Evolutionary conservation across 116 monocot genomes (phyloP).

Genomic region (Posidonia oceanica): DNA sequence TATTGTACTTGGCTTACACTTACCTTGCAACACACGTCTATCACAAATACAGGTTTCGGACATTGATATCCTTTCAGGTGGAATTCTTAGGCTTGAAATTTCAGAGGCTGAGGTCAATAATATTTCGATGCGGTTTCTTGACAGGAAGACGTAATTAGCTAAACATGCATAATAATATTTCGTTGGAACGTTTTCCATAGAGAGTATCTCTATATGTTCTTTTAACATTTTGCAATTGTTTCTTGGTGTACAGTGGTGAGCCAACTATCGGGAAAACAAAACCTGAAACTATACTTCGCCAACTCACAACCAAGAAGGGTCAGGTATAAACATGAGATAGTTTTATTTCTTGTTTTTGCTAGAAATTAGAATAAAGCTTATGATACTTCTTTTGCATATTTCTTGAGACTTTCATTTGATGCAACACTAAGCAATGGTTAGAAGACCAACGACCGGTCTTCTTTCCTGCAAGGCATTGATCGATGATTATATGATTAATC

Average conservation of each 20-base stretch:
- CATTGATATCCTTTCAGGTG: conserved; percentile 94
- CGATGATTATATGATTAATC: too few species aligned
- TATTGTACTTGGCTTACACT: neutral
- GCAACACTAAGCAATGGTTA: too few species aligned
- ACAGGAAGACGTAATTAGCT: conserved; percentile 72
- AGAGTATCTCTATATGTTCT: neutral
- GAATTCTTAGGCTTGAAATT: conserved; percentile 70
- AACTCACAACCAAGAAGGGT: conserved; percentile 95
- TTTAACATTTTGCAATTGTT: conserved; percentile 8
- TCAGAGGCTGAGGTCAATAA: conserved; percentile 95
- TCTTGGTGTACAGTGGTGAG: conserved; percentile 48
- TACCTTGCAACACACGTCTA: neutral
- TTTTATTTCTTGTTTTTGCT: neutral
- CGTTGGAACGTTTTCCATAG: neutral
- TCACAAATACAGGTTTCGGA: conserved; percentile 54
- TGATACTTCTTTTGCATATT: too few species aligned
- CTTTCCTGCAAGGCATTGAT: too few species aligned
- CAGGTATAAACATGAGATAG: conserved; percentile 25
- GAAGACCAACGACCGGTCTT: too few species aligned
- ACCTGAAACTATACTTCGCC: conserved; percentile 84
- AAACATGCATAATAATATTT: neutral
- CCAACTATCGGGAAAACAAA: conserved; percentile 89
- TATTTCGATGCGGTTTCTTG: conserved; percentile 75
- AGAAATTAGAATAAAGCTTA: too few species aligned
- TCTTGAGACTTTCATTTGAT: too few species aligned